A percentile compares a stretch with the other conserved stretches of the same genome.
phyloP scores from a whole-genome alignment of 768 basidiomycete species.

The Cyathus striatus region DNA sequence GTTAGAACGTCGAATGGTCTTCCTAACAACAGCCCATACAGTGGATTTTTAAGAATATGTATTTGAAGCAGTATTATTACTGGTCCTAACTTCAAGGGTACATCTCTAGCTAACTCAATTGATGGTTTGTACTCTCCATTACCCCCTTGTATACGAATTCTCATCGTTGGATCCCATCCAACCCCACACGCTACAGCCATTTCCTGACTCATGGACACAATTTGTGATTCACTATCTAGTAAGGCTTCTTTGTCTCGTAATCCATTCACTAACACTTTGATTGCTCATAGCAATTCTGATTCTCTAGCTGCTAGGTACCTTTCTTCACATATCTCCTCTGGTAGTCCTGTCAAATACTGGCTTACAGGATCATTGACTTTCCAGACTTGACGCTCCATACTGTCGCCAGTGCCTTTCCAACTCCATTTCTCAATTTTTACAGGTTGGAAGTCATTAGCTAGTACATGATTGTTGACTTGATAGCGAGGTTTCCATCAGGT shows the following conservation, averaged over 20 bases:
- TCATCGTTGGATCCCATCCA: slow-evolving; percentile 12
- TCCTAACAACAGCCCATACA: slow-evolving; percentile 22
- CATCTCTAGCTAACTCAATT: slow-evolving; percentile 18
- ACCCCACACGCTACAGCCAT: slow-evolving; percentile 6
- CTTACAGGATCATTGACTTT: too few relatives aligned
- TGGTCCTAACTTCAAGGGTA: slow-evolving; percentile 15
- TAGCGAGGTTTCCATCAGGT: too few relatives aligned
- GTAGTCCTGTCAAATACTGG: too few relatives aligned
- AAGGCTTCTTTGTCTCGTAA: slow-evolving; percentile 11
- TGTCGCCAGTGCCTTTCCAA: too few relatives aligned
- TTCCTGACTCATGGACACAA: slow-evolving; percentile 15
- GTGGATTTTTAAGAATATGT: slow-evolving; percentile 16
- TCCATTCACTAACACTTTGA: slow-evolving; percentile 10
- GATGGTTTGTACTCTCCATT: slow-evolving; percentile 15
- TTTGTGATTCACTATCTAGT: slow-evolving; percentile 20
- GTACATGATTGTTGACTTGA: too few relatives aligned
- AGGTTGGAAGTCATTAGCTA: too few relatives aligned
- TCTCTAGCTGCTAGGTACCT: too few relatives aligned
- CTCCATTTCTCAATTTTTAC: too few relatives aligned
- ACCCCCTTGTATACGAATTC: slow-evolving; percentile 19
- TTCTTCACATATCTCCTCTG: too few relatives aligned
- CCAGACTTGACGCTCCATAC: too few relatives aligned
- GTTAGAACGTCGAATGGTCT: slow-evolving; percentile 23
- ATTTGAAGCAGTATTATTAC: slow-evolving; percentile 19
- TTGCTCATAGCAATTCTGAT: slow-evolving; percentile 1